phyloP scores from a whole-genome alignment of 108 stramenopile species.

The Cyclotella atomus region DNA sequence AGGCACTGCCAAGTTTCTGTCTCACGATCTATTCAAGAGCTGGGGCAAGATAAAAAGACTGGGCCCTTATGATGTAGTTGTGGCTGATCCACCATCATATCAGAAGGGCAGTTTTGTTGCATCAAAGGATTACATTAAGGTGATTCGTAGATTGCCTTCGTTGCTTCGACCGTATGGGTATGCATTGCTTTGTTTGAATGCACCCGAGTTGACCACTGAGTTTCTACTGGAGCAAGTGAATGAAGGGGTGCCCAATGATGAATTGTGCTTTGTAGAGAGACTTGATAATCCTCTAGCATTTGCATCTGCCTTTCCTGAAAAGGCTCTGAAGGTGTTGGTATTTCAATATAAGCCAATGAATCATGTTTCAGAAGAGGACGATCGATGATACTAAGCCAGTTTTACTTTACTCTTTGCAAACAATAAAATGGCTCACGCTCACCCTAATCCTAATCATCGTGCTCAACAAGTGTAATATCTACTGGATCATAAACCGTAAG shows the following conservation, averaged over 20 bases:
- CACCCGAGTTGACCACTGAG: constrained; percentile 31
- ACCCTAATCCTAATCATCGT: not conserved
- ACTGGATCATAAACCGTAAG: constrained; percentile 59
- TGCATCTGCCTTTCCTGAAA: constrained; percentile 15
- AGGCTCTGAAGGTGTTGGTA: constrained; percentile 35
- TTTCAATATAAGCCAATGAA: constrained; percentile 16
- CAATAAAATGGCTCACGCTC: not conserved
- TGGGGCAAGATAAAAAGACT: constrained; percentile 34
- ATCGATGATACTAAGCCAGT: not conserved
- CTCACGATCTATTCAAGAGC: constrained; percentile 49
- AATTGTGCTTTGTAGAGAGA: constrained; percentile 33
- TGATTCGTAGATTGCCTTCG: constrained; percentile 39
- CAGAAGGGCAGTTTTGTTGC: constrained; percentile 53
- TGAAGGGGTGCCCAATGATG: constrained; percentile 17
- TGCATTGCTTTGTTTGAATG: constrained; percentile 53
- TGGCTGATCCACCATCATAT: constrained; percentile 48
- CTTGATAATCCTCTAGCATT: constrained; percentile 30
- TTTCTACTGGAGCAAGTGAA: constrained; percentile 38
- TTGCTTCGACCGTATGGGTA: constrained; percentile 26
- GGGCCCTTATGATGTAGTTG: constrained; percentile 26
- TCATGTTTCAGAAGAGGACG: not conserved
- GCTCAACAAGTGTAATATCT: constrained; percentile 31
- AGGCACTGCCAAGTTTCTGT: constrained; percentile 35
- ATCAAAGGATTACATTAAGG: constrained; percentile 46
- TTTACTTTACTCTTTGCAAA: too few species aligned